Conservation (phyloP, 1,139 yeast genomes). For the Candida gigantensis region DNA sequence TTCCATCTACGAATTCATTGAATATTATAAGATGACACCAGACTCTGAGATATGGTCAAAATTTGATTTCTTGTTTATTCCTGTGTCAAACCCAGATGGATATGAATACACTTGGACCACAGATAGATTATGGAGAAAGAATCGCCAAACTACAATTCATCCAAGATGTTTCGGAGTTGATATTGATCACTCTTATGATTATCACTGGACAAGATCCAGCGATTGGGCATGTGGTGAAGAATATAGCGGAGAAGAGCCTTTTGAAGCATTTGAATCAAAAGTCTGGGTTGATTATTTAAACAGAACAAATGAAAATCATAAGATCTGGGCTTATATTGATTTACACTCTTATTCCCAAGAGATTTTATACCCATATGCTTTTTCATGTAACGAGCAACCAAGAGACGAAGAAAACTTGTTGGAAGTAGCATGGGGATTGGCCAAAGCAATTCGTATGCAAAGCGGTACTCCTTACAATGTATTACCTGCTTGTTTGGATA, state of each 20-base stretch:
- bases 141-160: conserved; percentile 71
- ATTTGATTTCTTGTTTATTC: conserved; percentile 74
- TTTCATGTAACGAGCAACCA: conserved; percentile 70
- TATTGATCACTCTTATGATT: conserved; percentile 81
- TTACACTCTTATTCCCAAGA: conserved; percentile 86
- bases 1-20: conserved; percentile 55
- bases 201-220: conserved; percentile 65
- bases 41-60: conserved; percentile 35
- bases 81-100: conserved; percentile 90
- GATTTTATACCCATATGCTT: conserved; percentile 80
- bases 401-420: conserved; percentile 78
- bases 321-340: conserved; percentile 75
- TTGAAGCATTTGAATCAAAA: conserved; percentile 74
- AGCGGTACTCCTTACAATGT: conserved; percentile 69
- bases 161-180: conserved; percentile 80
- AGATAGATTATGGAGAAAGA: conserved; percentile 88
- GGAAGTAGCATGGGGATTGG: conserved; percentile 78
- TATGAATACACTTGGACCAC: conserved; percentile 78
- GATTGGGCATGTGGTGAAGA: conserved; percentile 82
- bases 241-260: conserved; percentile 74
- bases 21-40: conserved; percentile 47
- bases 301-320: conserved; percentile 57
- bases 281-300: conserved; percentile 67
- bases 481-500: conserved; percentile 76
- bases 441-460: conserved; percentile 66